A percentile compares a stretch with the other conserved stretches of the same genome.
Evolutionary conservation across 768 basidiomycete genomes (phyloP).

Genomic region (Hypholoma fasciculare): DNA sequence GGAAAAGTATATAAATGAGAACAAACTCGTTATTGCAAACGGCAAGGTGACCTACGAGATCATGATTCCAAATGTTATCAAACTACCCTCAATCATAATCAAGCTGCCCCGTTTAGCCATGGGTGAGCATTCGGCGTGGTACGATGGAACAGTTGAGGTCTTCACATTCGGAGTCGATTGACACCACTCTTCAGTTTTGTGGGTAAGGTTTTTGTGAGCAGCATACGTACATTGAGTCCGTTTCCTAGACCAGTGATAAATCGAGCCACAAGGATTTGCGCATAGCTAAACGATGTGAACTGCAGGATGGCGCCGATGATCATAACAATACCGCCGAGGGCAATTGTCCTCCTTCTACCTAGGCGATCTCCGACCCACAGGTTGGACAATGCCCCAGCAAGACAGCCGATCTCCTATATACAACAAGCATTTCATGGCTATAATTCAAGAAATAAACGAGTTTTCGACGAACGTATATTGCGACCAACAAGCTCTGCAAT

Average conservation of each 20-base stretch:
- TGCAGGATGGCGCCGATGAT: constrained; percentile 64
- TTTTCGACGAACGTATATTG: constrained; percentile 44
- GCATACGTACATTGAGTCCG: constrained; percentile 50
- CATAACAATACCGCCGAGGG: constrained; percentile 59
- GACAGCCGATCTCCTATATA: constrained; percentile 60
- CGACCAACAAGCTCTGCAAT: constrained; percentile 59
- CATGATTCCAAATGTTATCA: constrained; percentile 66
- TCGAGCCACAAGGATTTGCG: constrained; percentile 62
- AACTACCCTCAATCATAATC: constrained; percentile 65
- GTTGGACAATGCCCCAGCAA: constrained; percentile 63
- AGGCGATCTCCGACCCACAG: constrained; percentile 60
- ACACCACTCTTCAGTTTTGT: background rate
- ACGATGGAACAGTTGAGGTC: constrained; percentile 67
- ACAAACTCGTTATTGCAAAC: no score
- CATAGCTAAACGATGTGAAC: constrained; percentile 53
- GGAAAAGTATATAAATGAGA: no score
- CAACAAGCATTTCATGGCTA: background rate
- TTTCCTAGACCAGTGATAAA: constrained; percentile 66
- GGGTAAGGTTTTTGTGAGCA: background rate
- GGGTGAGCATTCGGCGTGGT: constrained; percentile 67
- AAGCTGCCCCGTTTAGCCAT: constrained; percentile 58
- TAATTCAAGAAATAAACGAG: background rate
- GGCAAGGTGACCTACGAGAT: constrained; percentile 44
- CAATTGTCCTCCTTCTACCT: constrained; percentile 59
- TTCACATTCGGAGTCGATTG: constrained; percentile 16